Evolutionary conservation across 148 eudicot species (phyloP).

Genomic region (Linanthus parryae): DNA sequence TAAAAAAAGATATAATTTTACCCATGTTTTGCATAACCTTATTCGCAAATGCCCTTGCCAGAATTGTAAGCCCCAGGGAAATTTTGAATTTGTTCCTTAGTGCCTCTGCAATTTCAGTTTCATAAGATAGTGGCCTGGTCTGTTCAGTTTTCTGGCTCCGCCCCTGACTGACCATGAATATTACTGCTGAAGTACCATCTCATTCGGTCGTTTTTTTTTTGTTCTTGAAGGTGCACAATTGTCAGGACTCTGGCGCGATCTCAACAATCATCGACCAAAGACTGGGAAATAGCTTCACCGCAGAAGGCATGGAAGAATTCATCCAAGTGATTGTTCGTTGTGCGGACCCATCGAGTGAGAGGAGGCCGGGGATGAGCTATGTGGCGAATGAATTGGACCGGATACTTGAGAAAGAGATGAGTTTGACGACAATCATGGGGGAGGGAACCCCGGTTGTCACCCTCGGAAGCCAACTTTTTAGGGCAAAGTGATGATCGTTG

Average conservation of each 20-base stretch:
- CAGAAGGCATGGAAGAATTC: slow-evolving; percentile 89
- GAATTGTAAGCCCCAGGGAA: no score
- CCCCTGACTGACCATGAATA: background rate
- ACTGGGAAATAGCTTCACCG: slow-evolving; percentile 75
- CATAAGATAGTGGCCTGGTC: no score
- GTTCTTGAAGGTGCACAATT: slow-evolving; percentile 60
- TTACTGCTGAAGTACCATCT: slow-evolving; percentile 1
- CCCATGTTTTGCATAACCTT: no score
- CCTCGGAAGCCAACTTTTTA: slow-evolving; percentile 97
- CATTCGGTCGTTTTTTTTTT: background rate
- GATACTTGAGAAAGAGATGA: slow-evolving; percentile 95
- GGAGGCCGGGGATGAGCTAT: slow-evolving; percentile 57
- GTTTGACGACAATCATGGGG: slow-evolving; percentile 84
- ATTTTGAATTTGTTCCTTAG: no score
- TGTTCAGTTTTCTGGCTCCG: no score
- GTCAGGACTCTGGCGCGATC: slow-evolving; percentile 53
- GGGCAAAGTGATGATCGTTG: no score
- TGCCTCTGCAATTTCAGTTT: no score
- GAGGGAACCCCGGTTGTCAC: slow-evolving; percentile 96
- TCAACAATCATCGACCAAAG: slow-evolving; percentile 64
- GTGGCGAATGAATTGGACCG: slow-evolving; percentile 78
- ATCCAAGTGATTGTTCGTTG: slow-evolving; percentile 64
- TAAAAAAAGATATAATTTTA: no score
- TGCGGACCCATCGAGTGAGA: slow-evolving; percentile 71
- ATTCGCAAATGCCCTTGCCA: no score